Evolutionary conservation across 495 filamentous ascomycete species (phyloP), one percentile per base, ranked within the genome.

Genomic region (Hyaloscypha hepaticicola): DNA sequence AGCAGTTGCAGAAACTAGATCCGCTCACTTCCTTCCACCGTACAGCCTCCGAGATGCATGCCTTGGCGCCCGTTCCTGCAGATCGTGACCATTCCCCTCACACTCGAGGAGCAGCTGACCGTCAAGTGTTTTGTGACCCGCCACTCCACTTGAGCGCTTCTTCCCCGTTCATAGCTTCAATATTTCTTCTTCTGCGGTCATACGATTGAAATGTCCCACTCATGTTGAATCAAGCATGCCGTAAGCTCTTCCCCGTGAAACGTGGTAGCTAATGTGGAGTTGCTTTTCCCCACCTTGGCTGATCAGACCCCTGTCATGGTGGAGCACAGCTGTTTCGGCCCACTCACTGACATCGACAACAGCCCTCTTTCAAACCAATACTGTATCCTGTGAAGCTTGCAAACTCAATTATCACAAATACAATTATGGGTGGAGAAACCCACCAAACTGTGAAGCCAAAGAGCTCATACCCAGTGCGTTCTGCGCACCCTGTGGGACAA

Each of bases 401-500:
- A 38, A 34, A 50, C 12, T 53, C 57, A 55, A 63, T 66, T 59
- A 63, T 57, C 59, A 22, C 31, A 52, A 65, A 50, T 25, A 55
- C 66, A 69, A 72, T 61, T 38, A 78, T 79, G 77, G 77, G 77
- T 29, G 76, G 77, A 50, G 76, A 78, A 72, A 79, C 73, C 25
- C 53, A 70, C 12, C 69, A 71, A 55, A 68, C 68, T 0, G 71
- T 70, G 60, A 70, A 74, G 69, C 61, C 63, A 45, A 70, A 69
- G 69, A 68, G 72, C 64, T 65, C 72, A 38, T 85, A 85, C 58
- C 82, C 83, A 5, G 45, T 76, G 55, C 77, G 73, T 53, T 80
- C 81, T 6, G 74, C 72, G 16, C 72, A 76, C 29, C 83, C 83
- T 12, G 82, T 84, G 33, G 94, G 93, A 65, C 89, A 96, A 77